phyloP scores from a whole-genome alignment of 345 rosid genomes.

The Jatropha curcas region DNA sequence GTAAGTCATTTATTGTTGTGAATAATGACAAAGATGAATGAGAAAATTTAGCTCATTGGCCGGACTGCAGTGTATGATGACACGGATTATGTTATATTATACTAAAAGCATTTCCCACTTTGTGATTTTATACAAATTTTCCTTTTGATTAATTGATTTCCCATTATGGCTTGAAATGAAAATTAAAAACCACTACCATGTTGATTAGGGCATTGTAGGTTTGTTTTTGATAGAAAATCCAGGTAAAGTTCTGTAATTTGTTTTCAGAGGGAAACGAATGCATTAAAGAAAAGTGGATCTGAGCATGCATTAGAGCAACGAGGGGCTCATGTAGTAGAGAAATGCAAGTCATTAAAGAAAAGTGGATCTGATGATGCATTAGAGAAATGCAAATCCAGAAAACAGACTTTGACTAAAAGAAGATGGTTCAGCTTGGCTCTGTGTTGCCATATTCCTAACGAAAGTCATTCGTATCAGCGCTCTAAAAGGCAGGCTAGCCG shows the following conservation, averaged over 20 bases:
- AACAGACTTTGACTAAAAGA: background rate
- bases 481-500: too few species aligned
- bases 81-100: background rate
- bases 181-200: background rate
- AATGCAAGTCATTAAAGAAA: background rate
- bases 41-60: background rate
- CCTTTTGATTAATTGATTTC: background rate
- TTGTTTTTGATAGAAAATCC: background rate
- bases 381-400: conserved; percentile 1
- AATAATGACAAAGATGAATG: background rate
- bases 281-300: conserved; percentile 4
- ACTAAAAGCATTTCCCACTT: background rate
- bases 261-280: conserved; percentile 8
- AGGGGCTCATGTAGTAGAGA: background rate
- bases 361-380: background rate
- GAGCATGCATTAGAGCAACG: background rate
- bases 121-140: background rate
- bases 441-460: conserved; percentile 6
- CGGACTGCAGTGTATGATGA: background rate
- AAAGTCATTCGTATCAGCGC: background rate
- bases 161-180: background rate
- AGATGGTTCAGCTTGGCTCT: conserved; percentile 10
- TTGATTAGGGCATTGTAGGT: background rate
- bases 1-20: background rate
- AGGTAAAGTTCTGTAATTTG: background rate